Evolutionary conservation across 148 eudicot genomes (phyloP).

Genomic region (Persicaria maculosa): DNA sequence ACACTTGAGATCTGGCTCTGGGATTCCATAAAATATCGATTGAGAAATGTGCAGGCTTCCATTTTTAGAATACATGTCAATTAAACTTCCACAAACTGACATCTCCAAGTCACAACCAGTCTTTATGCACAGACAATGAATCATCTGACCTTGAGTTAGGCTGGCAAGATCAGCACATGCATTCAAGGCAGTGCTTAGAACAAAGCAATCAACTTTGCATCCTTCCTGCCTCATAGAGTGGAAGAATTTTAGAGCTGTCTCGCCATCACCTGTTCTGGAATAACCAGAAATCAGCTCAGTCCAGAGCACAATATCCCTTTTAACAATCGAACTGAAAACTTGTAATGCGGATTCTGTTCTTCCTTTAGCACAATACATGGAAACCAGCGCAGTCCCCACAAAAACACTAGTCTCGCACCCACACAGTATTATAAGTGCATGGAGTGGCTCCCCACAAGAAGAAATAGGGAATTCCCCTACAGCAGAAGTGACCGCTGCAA

Average conservation of each 20-base stretch:
- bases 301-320: conserved; percentile 70
- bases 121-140: conserved; percentile 59
- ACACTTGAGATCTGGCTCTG: conserved; percentile 54
- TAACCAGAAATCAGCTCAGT: conserved; percentile 78
- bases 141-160: conserved; percentile 55
- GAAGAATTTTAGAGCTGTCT: conserved; percentile 51
- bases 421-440: conserved; percentile 41
- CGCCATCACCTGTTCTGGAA: conserved; percentile 43
- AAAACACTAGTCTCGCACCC: conserved; percentile 52
- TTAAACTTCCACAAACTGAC: conserved; percentile 62
- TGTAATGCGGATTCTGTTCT: conserved; percentile 42
- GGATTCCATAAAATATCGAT: conserved; percentile 25
- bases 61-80: conserved; percentile 76
- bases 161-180: conserved; percentile 82
- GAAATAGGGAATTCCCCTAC: conserved; percentile 32
- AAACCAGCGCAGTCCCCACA: conserved; percentile 57
- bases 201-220: conserved; percentile 47
- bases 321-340: conserved; percentile 35
- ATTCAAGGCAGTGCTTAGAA: conserved; percentile 57
- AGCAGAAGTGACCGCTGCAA: conserved; percentile 58
- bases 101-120: conserved; percentile 46
- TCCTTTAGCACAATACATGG: conserved; percentile 65
- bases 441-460: conserved; percentile 55
- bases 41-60: conserved; percentile 59
- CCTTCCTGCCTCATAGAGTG: conserved; percentile 50